These are phyloP conservation scores for Wallacemonas sp. DNA, from an alignment of 208 protist genomes.

Conservation along the genomic window DNA sequence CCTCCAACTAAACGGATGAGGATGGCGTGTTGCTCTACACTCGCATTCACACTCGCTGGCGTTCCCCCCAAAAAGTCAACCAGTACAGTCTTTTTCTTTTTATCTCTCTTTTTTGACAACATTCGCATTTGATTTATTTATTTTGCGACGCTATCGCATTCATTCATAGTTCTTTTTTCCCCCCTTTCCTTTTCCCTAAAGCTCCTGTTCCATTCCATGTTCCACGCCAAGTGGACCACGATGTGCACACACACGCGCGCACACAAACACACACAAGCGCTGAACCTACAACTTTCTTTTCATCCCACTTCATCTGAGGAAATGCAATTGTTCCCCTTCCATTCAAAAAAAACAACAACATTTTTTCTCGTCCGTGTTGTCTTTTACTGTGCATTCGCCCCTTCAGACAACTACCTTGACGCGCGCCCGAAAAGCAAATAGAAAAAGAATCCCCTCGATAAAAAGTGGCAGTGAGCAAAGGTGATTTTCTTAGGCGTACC, in stretches of 20 bases:
- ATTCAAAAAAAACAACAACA: not conserved
- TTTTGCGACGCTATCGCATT: not conserved
- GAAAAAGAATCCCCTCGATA: no score
- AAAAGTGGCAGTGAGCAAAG: no score
- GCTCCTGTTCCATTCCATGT: not conserved
- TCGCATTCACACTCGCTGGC: not conserved
- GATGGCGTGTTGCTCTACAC: conserved; percentile 3
- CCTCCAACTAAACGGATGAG: conserved; percentile 9
- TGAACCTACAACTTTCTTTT: conserved; percentile 2
- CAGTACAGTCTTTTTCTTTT: no score
- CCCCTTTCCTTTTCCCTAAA: not conserved
- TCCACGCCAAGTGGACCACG: no score
- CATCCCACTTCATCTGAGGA: no score
- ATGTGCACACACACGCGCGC: no score
- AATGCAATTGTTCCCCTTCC: conserved; percentile 1
- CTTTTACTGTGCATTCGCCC: no score
- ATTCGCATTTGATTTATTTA: conserved; percentile 3
- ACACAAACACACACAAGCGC: conserved; percentile 15
- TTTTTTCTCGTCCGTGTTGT: no score
- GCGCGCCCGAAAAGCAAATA: no score
- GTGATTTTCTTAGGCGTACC: not conserved
- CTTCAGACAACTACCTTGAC: no score
- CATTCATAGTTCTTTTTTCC: conserved; percentile 21
- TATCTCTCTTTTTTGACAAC: not conserved
- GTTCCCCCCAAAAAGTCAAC: no score